Evolutionary conservation across 371 early-diverging fungal genomes (phyloP), one percentile per base, ranked within the genome.

Genomic region (Chytridium lagenaria): DNA sequence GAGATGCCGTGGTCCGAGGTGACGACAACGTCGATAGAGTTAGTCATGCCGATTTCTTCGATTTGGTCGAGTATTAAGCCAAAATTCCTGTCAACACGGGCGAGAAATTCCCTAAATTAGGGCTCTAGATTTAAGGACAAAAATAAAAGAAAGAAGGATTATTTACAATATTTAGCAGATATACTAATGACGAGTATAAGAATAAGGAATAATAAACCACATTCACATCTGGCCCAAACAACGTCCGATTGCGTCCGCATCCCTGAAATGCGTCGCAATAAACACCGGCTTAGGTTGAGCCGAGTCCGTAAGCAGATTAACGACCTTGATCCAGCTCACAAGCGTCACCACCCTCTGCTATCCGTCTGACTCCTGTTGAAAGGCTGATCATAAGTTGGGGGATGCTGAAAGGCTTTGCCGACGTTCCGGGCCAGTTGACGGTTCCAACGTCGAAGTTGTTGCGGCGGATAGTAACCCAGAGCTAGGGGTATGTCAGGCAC

Each of bases 1-100:
- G 51, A 50, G 23, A 71, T 61, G 26, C 71, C 71, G 64, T 71
- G 71, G 71, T 71, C 71, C n/a, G 71, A 71, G 52, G 64, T 34
- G 37, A 71, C 49, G 28, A 71, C 33, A 31, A 71, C 34, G 50
- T 71, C 59, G 50, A 64, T 50, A 15, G 38, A 37, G 50, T 10
- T 22, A 16, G 63, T 59, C 2, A 65, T 2, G 34, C 51, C 40
- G 5, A 50, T 12, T 36, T 64, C 26, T 19, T 69, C 39, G 33
- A 71, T 30, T 38, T 50, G 50, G 16, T 23, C 50, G 37, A 71
- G 30, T 10, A 71, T 12, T 22, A 19, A 1, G 2, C 12, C 51
- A 40, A 71, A 61, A 23, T 30, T 50, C 19, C 28, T 37, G 71
- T 71, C 71, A 15, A 64, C 36, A 61, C 33, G 33, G 5, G 63